phyloP scores from a whole-genome alignment of 2,329 filamentous ascomycete species.

The Pseudogymnoascus sp. region DNA sequence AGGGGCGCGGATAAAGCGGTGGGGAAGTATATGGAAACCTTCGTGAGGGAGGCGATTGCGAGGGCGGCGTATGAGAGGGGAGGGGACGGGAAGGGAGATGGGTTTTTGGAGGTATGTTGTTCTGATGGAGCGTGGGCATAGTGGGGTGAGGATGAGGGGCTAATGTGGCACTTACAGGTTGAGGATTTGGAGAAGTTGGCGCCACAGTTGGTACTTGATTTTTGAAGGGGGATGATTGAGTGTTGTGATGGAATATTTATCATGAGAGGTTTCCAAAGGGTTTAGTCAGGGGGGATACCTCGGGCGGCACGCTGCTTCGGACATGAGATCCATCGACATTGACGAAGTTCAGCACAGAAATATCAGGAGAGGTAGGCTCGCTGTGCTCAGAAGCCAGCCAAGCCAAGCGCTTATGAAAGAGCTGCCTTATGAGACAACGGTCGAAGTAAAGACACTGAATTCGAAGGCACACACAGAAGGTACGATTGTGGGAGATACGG shows the following conservation, averaged over 20 bases:
- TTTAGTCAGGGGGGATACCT: background rate
- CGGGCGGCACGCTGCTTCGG: background rate
- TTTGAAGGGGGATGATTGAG: conserved; percentile 43
- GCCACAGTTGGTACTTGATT: conserved; percentile 78
- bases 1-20: conserved; percentile 71
- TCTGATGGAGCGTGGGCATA: too few species aligned
- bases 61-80: conserved; percentile 64
- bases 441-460: background rate
- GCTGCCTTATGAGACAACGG: background rate
- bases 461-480: background rate
- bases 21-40: conserved; percentile 83
- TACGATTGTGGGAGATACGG: background rate
- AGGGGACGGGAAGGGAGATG: conserved; percentile 38
- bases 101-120: conserved; percentile 64
- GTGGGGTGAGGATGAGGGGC: background rate
- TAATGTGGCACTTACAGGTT: conserved; percentile 43
- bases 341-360: background rate
- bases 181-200: conserved; percentile 86
- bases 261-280: background rate
- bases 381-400: background rate
- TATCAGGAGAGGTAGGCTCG: background rate
- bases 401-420: background rate
- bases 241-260: background rate
- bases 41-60: conserved; percentile 82
- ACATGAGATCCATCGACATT: background rate